Conservation (phyloP, 768 basidiomycete species). For the Strobilomyces dryophilus region DNA sequence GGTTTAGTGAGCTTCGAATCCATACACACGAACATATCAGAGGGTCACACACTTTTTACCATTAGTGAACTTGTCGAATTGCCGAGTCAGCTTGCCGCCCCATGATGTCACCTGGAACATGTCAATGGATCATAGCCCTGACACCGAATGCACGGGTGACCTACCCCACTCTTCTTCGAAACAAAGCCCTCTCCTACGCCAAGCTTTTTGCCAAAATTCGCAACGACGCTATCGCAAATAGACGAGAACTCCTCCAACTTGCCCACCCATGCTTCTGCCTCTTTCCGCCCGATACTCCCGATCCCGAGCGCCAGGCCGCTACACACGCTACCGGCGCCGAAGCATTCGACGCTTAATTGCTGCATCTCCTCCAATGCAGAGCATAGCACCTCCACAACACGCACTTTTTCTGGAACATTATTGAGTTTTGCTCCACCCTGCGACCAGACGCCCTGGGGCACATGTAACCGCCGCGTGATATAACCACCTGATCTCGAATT, state of each 20-base stretch:
- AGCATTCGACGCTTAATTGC: conserved; percentile 63
- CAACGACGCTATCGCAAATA: conserved; percentile 75
- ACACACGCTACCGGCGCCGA: conserved; percentile 76
- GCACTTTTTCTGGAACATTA: conserved; percentile 80
- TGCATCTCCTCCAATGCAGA: conserved; percentile 79
- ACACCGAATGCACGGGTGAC: conserved; percentile 17
- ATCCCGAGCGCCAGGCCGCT: conserved; percentile 72
- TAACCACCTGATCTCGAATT: conserved; percentile 79
- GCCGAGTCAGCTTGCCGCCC: conserved; percentile 69
- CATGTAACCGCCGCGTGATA: conserved; percentile 79
- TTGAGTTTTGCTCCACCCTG: conserved; percentile 83
- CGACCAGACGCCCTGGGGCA: conserved; percentile 88
- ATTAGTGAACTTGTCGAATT: conserved; percentile 80
- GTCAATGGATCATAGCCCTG: conserved; percentile 8
- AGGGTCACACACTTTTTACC: conserved; percentile 71
- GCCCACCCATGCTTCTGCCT: conserved; percentile 72
- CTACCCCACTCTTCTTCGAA: conserved; percentile 67
- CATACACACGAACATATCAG: neutral
- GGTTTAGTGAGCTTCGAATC: conserved; percentile 11
- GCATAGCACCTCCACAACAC: conserved; percentile 75
- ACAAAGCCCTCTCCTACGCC: conserved; percentile 87
- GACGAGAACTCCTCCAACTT: conserved; percentile 79
- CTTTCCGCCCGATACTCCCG: conserved; percentile 69
- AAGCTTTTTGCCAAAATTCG: conserved; percentile 82
- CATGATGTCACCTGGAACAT: conserved; percentile 51